Percentiles rank a stretch among this genome's conserved stretches.
These are phyloP conservation scores for Dendrobium nobile DNA, from an alignment of 106 monocot species.

Conservation along the genomic window DNA sequence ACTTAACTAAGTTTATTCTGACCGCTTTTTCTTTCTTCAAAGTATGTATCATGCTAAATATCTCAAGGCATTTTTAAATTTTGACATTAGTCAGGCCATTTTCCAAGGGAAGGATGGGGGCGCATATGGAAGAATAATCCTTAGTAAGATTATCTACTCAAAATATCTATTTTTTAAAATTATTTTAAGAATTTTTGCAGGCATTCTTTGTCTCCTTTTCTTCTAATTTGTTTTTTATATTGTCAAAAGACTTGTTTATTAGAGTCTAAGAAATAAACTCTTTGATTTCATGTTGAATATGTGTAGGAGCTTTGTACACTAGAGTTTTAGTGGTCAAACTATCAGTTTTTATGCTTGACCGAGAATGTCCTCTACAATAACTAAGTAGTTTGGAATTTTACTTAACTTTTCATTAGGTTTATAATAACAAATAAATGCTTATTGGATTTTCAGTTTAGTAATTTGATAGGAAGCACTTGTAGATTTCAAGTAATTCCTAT, in stretches of 20 bases:
- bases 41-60: not conserved
- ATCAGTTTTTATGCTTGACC: not conserved
- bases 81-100: constrained; percentile 30
- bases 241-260: not conserved
- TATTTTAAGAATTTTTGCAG: not conserved
- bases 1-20: not conserved
- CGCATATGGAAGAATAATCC: constrained; percentile 55
- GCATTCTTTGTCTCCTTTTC: not conserved
- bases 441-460: not conserved
- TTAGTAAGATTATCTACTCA: constrained; percentile 27
- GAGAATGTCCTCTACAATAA: not conserved
- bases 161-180: not conserved
- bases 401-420: not conserved
- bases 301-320: not conserved
- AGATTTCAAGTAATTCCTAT: too few species aligned
- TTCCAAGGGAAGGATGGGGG: constrained; percentile 51
- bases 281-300: not conserved
- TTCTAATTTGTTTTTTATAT: not conserved
- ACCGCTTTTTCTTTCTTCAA: not conserved
- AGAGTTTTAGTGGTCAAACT: not conserved
- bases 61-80: constrained; percentile 3
- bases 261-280: not conserved
- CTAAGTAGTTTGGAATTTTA: not conserved
- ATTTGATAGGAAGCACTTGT: too few species aligned
- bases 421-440: not conserved